A percentile compares a stretch with the other conserved stretches of the same genome.
Conservation (phyloP, 2,329 filamentous ascomycete species). For the Ascosphaera acerosa region DNA sequence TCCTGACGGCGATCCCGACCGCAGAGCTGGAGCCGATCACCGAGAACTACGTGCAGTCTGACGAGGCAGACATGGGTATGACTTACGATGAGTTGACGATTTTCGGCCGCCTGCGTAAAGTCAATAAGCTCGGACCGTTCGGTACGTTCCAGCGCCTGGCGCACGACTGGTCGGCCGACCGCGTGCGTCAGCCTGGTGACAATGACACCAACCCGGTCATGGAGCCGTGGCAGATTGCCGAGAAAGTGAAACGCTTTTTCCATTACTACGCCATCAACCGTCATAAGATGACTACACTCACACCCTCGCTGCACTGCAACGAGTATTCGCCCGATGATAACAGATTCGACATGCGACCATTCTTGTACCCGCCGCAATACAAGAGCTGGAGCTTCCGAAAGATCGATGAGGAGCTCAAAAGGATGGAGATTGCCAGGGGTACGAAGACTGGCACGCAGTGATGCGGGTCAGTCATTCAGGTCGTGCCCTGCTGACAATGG, state of each 20-base stretch:
- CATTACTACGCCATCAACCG: slow-evolving; percentile 26
- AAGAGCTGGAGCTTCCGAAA: slow-evolving; percentile 4
- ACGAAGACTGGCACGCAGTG: background rate
- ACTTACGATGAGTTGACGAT: slow-evolving; percentile 28
- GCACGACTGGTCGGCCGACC: slow-evolving; percentile 19
- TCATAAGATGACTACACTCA: slow-evolving; percentile 34
- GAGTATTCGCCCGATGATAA: slow-evolving; percentile 28
- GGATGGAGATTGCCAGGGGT: slow-evolving; percentile 2
- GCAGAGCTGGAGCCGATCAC: slow-evolving; percentile 37
- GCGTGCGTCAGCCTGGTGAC: slow-evolving; percentile 3
- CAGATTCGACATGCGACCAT: slow-evolving; percentile 28
- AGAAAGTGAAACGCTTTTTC: slow-evolving; percentile 18
- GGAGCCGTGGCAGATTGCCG: slow-evolving; percentile 14
- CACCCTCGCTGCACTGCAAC: slow-evolving; percentile 25
- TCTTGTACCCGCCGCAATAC: slow-evolving; percentile 16
- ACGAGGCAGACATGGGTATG: slow-evolving; percentile 26
- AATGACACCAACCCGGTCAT: slow-evolving; percentile 12
- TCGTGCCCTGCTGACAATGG: no score
- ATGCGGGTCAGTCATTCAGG: no score
- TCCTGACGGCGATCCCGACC: slow-evolving; percentile 34
- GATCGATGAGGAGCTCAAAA: slow-evolving; percentile 5
- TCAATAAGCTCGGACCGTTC: slow-evolving; percentile 26
- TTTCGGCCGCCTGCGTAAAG: slow-evolving; percentile 27
- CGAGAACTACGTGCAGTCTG: slow-evolving; percentile 28
- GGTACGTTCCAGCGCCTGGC: slow-evolving; percentile 26